Base-by-base conservation (phyloP, 225 moss, liverwort and hornwort genomes). In the Straminergon stramineum region DNA sequence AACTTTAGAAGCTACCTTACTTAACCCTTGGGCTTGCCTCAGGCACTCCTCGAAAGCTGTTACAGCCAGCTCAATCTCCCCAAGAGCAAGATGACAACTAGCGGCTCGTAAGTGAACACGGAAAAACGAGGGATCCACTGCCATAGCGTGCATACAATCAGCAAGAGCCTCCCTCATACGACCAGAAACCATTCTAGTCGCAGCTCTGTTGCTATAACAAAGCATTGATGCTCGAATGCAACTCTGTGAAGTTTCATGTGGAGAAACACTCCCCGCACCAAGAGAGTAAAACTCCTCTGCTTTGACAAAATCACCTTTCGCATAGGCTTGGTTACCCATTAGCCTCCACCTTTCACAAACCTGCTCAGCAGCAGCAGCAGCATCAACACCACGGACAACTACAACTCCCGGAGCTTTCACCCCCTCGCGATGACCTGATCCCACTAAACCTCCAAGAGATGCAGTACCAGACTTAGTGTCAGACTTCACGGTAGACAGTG, bases 161-260 rank as follows among this genome's bases (percentile, higher is more conserved):
- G 95, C 96, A 69, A 99, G 86, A 73, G 98, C 98, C 89, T 99
- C 98, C 86, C 98, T 95, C 96, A 97, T 95, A 27, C 97, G 96
- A 45, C 98, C 98, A 83, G 94, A 95, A 79, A 97, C 96, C 98
- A 99, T 99, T 55, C 98, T 96, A 22, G 98, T 99, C 35, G 98
- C 98, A 87, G 98, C 98, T 75, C 98, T 96, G 86, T 99, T 99
- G 77, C 98, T 99, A 81, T 97, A 99, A 87, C 98, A 99, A 41
- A 99, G 98, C 94, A 96, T 94, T 43, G 96, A 97, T 79, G 98
- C 98, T 85, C 96, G 92, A 41, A 95, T 93, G 85, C 97, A 97
- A 89, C 95, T 99, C 86, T 94, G 91, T 79, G 98, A 97, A 62
- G 96, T 97, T 89, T 97, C 97, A 91, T 95, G 92, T 35, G 96